Base-by-base conservation (phyloP, 768 basidiomycete species). In the Russula sp. region DNA sequence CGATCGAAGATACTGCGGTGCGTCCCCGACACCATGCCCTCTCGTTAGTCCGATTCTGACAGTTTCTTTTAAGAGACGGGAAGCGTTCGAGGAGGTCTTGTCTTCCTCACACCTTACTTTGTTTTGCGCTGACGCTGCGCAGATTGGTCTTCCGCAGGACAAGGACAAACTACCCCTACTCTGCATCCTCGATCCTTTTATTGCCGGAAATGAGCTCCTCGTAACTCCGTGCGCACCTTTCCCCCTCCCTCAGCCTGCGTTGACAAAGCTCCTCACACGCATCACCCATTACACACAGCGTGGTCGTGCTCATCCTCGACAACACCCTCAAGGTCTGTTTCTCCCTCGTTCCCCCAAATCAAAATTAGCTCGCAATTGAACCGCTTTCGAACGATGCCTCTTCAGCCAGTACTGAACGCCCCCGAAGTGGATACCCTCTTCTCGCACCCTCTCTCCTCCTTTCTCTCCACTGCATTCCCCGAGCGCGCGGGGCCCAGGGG, bases 31-130 rank as follows among this genome's bases (percentile, higher is more conserved):
- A 36, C 6, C 36, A 2, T 25, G 46, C 29, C 36, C 41, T 56
- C 32, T 59, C 14, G 10, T 22, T 42, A 2, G n/a, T 54, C 61
- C 45, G 20, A 63, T 47, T 11, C 7, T 39, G 39, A 63, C 43
- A 16, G 43, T 34, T 48, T 7, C 8, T 20, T 10, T 52, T 14
- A 45, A 93, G 92, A 76, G 93, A 57, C 80, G 93, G 46, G 93
- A 95, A 75, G 92, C 93, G 0, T 93, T 83, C 61, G 93, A 96
- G 73, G 93, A 96, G 82, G 93, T 92, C 58, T 7, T 71, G 7
- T 20, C 22, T 29, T 60, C 20, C 42, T 42, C 32, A 11, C 13
- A 13, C 18, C 20, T 39, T 35, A n/a, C 20, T 20, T 29, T 16
- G 14, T 38, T 16, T 20, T 43, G n/a, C 34, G 56, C 48, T 56